phyloP scores from a whole-genome alignment of 208 protist genomes.

The Borovskyia barvae region DNA sequence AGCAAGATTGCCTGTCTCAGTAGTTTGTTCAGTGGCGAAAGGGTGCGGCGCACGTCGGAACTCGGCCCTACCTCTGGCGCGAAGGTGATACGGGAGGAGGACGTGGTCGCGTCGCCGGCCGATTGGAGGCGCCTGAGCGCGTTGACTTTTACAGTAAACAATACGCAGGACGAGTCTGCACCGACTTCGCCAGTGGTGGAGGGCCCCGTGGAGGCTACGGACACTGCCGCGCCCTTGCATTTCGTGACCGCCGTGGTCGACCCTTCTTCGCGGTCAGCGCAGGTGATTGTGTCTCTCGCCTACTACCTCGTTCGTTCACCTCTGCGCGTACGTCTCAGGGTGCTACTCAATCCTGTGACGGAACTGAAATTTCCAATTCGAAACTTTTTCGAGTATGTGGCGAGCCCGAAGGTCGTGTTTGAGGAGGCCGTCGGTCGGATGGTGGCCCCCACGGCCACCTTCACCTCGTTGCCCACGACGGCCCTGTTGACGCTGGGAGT shows the following conservation, averaged over 20 bases:
- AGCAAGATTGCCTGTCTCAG: constrained; percentile 37
- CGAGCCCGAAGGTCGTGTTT: constrained; percentile 59
- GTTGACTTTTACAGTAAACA: constrained; percentile 15
- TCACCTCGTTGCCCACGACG: constrained; percentile 47
- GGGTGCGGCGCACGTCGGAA: background rate
- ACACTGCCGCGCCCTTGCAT: constrained; percentile 19
- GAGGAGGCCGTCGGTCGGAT: constrained; percentile 54
- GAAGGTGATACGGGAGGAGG: constrained; percentile 7
- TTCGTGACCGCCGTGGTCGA: constrained; percentile 81
- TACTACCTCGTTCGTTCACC: constrained; percentile 39
- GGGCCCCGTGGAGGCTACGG: background rate
- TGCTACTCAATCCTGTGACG: constrained; percentile 71
- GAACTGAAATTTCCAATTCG: constrained; percentile 81
- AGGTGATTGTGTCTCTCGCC: constrained; percentile 84
- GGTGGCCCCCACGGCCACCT: constrained; percentile 45
- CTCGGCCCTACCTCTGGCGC: background rate
- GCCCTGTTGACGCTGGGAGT: constrained; percentile 80
- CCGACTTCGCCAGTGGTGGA: background rate
- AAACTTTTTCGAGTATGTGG: constrained; percentile 91
- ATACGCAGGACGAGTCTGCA: background rate
- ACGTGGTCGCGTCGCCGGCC: background rate
- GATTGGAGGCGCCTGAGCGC: constrained; percentile 4
- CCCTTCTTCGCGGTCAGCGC: constrained; percentile 82
- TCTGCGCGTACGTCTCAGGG: constrained; percentile 49
- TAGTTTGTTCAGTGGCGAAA: constrained; percentile 11